Percentiles rank a stretch among this genome's conserved stretches.
Evolutionary conservation across 768 basidiomycete species (phyloP).

Genomic region (Rhodotorula babjevae): DNA sequence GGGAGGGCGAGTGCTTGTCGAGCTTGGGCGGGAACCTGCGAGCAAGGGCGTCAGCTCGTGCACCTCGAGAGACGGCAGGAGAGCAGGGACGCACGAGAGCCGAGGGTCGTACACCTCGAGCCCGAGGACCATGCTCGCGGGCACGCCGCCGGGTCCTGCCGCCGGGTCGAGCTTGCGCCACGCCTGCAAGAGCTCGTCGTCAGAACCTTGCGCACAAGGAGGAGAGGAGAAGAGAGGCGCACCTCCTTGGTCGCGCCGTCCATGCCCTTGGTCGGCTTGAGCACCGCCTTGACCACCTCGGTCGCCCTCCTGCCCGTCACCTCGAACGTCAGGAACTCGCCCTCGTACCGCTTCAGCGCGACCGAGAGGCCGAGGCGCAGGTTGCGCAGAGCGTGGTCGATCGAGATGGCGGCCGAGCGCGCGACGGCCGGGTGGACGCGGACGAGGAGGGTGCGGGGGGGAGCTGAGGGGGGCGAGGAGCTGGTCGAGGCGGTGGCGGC

Average conservation of each 20-base stretch:
- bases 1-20: slow-evolving; percentile 56
- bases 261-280: slow-evolving; percentile 46
- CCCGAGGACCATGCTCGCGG: slow-evolving; percentile 71
- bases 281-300: slow-evolving; percentile 56
- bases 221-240: neutral
- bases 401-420: slow-evolving; percentile 16
- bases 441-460: slow-evolving; percentile 58
- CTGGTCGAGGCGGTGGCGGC: neutral
- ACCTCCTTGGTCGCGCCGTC: slow-evolving; percentile 8
- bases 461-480: neutral
- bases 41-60: neutral
- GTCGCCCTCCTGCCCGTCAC: slow-evolving; percentile 80
- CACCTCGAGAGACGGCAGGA: neutral
- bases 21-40: slow-evolving; percentile 79
- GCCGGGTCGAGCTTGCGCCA: slow-evolving; percentile 63
- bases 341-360: slow-evolving; percentile 48
- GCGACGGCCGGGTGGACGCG: slow-evolving; percentile 67
- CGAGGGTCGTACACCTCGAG: slow-evolving; percentile 80
- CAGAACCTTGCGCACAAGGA: no score
- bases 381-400: neutral
- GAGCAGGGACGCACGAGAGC: slow-evolving; percentile 58
- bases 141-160: slow-evolving; percentile 63
- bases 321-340: slow-evolving; percentile 58
- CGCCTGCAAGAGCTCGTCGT: slow-evolving; percentile 49
- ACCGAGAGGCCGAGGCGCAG: slow-evolving; percentile 55